A percentile compares a stretch with the other conserved stretches of the same genome.
phyloP scores from a whole-genome alignment of 176 grass and related monocot genomes.

The Bonia amplexicaulis region DNA sequence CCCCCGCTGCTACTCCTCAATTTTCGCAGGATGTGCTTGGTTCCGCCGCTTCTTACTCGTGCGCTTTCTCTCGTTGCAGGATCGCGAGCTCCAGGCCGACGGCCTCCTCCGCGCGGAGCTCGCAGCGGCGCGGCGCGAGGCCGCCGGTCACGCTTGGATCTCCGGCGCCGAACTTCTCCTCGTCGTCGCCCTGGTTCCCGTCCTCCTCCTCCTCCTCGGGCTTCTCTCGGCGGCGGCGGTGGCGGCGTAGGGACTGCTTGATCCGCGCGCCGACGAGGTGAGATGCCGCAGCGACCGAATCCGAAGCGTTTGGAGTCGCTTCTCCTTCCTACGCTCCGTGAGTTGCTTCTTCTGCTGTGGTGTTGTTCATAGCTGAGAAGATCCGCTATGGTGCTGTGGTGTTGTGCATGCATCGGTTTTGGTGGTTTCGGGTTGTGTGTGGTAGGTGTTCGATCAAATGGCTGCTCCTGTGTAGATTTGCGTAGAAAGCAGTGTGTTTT shows the following conservation, averaged over 20 bases:
- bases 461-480: not conserved
- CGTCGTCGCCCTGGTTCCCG: conserved; percentile 20
- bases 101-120: conserved; percentile 16
- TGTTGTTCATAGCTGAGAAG: not conserved
- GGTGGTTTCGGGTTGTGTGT: not conserved
- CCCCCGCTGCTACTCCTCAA: not conserved
- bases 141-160: not conserved
- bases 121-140: conserved; percentile 28
- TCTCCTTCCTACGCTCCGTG: not conserved
- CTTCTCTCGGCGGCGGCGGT: conserved; percentile 3
- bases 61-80: conserved; percentile 6
- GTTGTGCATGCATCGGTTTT: not conserved
- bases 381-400: not conserved
- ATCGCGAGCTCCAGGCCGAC: not conserved
- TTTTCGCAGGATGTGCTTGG: not conserved
- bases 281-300: not conserved
- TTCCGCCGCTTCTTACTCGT: not conserved
- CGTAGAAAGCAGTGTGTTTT: not conserved
- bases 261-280: not conserved
- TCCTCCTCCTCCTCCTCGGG: conserved; percentile 35
- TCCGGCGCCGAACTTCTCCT: conserved; percentile 24
- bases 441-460: conserved; percentile 22
- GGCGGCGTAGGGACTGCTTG: not conserved
- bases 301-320: not conserved
- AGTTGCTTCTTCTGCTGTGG: not conserved